Percentiles rank a stretch among this genome's conserved stretches.
Conservation (phyloP, 257 asterid genomes). For the Plantago elongata region DNA sequence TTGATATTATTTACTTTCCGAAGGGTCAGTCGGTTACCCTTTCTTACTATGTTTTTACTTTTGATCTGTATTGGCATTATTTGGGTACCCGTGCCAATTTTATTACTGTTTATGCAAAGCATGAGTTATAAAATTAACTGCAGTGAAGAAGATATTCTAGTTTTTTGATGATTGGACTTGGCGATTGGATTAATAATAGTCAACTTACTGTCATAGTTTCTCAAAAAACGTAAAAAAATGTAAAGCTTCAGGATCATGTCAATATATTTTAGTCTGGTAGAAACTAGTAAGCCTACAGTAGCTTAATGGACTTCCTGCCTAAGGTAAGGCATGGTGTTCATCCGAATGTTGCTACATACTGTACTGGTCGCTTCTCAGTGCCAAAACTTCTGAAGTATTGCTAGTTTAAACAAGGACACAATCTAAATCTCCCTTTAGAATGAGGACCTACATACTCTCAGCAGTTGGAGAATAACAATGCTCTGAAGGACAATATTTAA, state of each 20-base stretch:
- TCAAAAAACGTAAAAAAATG: background rate
- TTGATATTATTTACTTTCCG: slow-evolving; percentile 6
- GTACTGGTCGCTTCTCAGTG: too few species aligned
- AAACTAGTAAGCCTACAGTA: background rate
- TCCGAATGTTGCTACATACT: too few species aligned
- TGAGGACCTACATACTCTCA: too few species aligned
- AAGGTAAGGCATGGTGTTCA: too few species aligned
- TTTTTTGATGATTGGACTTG: slow-evolving; percentile 1
- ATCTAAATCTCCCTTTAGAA: too few species aligned
- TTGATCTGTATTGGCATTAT: background rate
- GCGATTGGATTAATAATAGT: background rate
- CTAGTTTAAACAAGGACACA: too few species aligned
- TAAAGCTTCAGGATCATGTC: background rate
- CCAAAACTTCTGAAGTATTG: too few species aligned
- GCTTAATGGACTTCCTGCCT: background rate
- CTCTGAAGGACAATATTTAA: too few species aligned
- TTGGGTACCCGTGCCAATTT: background rate
- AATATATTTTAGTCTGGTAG: background rate
- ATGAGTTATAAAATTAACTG: background rate
- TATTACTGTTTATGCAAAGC: background rate
- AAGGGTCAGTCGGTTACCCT: slow-evolving; percentile 10
- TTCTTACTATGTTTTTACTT: slow-evolving; percentile 4
- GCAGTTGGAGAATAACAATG: too few species aligned
- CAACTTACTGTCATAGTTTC: background rate
- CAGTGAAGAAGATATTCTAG: background rate